These are phyloP conservation scores for Mortierella sp. DNA, from an alignment of 371 early-diverging fungal genomes.

Conservation along the genomic window DNA sequence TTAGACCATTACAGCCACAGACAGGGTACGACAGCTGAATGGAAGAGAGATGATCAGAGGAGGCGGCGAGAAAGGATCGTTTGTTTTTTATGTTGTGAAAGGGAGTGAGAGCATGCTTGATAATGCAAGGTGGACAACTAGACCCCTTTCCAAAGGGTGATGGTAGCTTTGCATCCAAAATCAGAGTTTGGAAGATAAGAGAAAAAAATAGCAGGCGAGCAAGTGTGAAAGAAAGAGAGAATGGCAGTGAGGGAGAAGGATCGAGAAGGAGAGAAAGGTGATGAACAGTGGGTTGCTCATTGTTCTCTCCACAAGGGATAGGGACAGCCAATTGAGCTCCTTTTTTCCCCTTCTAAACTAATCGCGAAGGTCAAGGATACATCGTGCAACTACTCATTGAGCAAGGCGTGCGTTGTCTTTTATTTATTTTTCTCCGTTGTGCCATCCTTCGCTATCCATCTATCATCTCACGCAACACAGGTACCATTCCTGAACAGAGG, in stretches of 20 bases:
- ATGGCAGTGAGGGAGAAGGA: background rate
- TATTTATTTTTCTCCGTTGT: background rate
- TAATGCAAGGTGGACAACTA: background rate
- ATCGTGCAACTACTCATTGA: background rate
- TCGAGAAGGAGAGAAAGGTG: background rate
- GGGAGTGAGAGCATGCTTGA: background rate
- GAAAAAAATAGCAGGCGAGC: background rate
- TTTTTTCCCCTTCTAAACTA: background rate
- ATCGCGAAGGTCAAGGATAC: background rate
- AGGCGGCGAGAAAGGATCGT: background rate
- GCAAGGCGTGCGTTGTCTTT: slow-evolving; percentile 7
- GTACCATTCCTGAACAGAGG: no score
- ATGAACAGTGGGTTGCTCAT: background rate
- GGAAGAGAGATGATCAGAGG: background rate
- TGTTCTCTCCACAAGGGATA: background rate
- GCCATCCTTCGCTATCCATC: background rate
- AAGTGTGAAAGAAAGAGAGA: background rate
- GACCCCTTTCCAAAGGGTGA: background rate
- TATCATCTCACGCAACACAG: background rate
- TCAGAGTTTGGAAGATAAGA: slow-evolving; percentile 14
- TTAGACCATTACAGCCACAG: background rate
- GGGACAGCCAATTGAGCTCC: background rate
- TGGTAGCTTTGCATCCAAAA: background rate
- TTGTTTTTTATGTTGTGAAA: background rate
- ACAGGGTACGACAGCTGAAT: no score